phyloP scores from a whole-genome alignment of 2,329 filamentous ascomycete species.

The Dothiorella sarmentorum region DNA sequence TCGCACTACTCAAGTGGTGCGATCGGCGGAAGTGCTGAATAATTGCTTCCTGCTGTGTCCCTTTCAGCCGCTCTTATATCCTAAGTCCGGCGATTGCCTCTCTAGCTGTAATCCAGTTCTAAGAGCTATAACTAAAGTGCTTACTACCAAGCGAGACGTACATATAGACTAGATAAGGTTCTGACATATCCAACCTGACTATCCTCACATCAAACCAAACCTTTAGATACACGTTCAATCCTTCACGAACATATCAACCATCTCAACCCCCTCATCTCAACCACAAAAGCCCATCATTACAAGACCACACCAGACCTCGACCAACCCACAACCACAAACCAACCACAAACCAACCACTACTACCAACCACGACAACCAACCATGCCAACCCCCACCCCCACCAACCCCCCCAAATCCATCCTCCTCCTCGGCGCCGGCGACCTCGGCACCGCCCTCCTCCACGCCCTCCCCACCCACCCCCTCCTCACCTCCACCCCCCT shows the following conservation, averaged over 20 bases:
- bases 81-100: background rate
- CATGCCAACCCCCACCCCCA: background rate
- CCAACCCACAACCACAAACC: background rate
- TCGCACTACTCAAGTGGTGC: background rate
- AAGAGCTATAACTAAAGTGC: background rate
- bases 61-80: conserved; percentile 1
- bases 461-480: conserved; percentile 40
- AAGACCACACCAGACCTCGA: background rate
- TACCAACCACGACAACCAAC: background rate
- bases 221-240: too few relatives aligned
- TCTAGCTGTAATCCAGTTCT: background rate
- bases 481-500: conserved; percentile 47
- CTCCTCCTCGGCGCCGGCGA: conserved; percentile 67
- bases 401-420: conserved; percentile 31
- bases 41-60: background rate
- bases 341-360: background rate
- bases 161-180: too few relatives aligned
- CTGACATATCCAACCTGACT: too few relatives aligned
- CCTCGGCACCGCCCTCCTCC: conserved; percentile 57
- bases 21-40: conserved; percentile 5
- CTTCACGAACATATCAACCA: too few relatives aligned
- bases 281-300: background rate
- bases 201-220: too few relatives aligned
- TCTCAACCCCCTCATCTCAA: background rate
- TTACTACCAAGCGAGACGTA: background rate